Base-by-base conservation (phyloP, 2,329 filamentous ascomycete genomes). In the Phyllachora maydis region DNA sequence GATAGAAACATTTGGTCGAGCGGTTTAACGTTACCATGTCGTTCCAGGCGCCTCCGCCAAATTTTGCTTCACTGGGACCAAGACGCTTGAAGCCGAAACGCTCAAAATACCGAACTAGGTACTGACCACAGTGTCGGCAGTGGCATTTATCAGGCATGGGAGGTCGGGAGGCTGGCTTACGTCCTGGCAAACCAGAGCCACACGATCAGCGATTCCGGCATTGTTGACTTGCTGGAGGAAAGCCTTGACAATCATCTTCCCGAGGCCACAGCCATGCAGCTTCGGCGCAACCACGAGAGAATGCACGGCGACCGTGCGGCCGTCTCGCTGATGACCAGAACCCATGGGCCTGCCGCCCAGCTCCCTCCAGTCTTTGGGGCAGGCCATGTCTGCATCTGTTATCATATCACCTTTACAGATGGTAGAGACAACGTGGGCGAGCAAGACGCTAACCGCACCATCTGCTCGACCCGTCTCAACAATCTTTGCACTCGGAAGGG, bases 1-100 rank as follows among this genome's bases (percentile, higher is more conserved):
- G n/a, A n/a, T n/a, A n/a, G n/a, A n/a, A n/a, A n/a, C n/a, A n/a
- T n/a, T n/a, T n/a, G n/a, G n/a, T n/a, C n/a, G n/a, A n/a, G n/a
- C n/a, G n/a, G n/a, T n/a, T n/a, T n/a, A n/a, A n/a, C n/a, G n/a
- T 44, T 43, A 82, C 75, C 77, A 92, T 69, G 42, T 88, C 71
- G 35, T 66, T 59, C 81, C 82, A 92, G 11, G 67, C 71, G 16
- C 79, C 77, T 18, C 79, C 79, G 11, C 71, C 75, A 47, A 81
- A 82, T 28, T 63, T 55, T 23, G 66, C 72, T 29, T 63, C 50
- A 43, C 79, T 88, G 23, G 57, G 51, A 0, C 82, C 79, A 15
- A 58, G 46, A 34, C 72, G 65, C 33, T 53, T 52, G 42, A 88
- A 92, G 0, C 79, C 68, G 34, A 79, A 60, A n/a, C 59, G 59